Base-by-base conservation (phyloP, 768 basidiomycete genomes). In the Leccinum barrowsii region DNA sequence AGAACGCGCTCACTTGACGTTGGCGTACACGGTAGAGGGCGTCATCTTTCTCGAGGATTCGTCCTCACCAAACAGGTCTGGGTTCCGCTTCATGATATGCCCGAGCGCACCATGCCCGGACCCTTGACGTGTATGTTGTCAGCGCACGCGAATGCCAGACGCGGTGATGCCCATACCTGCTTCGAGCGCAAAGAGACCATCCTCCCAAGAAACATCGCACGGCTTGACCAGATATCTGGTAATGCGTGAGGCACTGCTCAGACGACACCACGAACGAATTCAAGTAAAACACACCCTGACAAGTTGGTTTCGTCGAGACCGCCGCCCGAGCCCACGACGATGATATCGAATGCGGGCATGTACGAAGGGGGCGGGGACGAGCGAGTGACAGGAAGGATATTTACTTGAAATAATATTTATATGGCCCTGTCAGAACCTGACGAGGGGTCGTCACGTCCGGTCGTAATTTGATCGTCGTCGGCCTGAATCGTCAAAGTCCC, bases 221-320 rank as follows among this genome's bases (percentile, higher is more conserved):
- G 90, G 82, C 69, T 98, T 98, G 70, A 97, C 73, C 53, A 97
- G 77, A 77, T 96, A 98, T n/a, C 94, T 95, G 66, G 28, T 49
- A 15, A 48, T 59, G 59, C 63, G 60, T 21, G 64, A 62, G 59
- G 46, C 51, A 34, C 48, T 55, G 62, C 11, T 24, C 24, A 4
- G 28, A 28, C 52, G 26, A 46, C 19, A 46, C 7, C 37, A n/a
- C 40, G 12, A n/a, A 42, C 17, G 3, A n/a, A 50, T 8, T 22
- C 1, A 24, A 17, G 10, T 10, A 19, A 42, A 48, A 80, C 87
- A 63, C 70, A 93, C 94, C 85, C 88, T 26, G 90, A 92, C 61
- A 97, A 74, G 75, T 98, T 91, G 22, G 86, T 88, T 73, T 98
- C 95, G 65, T 87, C 82, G 7, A 92, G 93, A 51, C 95, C 95